Evolutionary conservation across 306 rosid species (phyloP).

Genomic region (Medicago truncatula): DNA sequence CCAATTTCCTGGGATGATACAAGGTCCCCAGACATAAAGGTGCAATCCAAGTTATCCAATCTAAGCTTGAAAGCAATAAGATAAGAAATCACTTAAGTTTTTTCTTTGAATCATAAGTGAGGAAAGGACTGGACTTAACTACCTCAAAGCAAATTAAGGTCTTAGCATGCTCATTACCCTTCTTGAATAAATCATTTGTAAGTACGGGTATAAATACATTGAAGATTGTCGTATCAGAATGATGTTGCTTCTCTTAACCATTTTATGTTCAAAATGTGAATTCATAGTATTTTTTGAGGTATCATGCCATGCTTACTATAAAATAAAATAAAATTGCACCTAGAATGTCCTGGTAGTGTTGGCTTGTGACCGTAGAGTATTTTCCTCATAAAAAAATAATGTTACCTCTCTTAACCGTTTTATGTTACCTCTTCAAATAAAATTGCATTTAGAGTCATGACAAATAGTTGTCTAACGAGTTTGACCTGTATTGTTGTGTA

Average conservation of each 20-base stretch:
- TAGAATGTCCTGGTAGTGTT: too few species aligned
- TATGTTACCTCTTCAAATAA: too few species aligned
- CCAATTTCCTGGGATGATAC: too few species aligned
- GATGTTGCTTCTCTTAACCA: neutral
- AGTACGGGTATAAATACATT: neutral
- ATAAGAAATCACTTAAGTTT: constrained; percentile 16
- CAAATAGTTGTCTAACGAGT: too few species aligned
- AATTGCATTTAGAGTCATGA: too few species aligned
- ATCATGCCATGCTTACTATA: too few species aligned
- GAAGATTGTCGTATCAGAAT: neutral
- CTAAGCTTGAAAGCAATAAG: constrained; percentile 27
- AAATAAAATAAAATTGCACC: too few species aligned
- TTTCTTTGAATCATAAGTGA: constrained; percentile 6
- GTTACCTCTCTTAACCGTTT: too few species aligned
- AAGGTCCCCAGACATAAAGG: too few species aligned
- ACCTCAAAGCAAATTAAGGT: constrained; percentile 3
- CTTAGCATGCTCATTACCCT: neutral
- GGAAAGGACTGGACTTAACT: neutral
- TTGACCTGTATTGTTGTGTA: too few species aligned
- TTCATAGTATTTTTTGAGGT: neutral
- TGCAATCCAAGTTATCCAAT: constrained; percentile 24
- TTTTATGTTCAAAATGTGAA: neutral
- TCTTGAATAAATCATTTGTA: neutral
- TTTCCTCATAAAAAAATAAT: too few species aligned
- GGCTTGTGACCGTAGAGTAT: too few species aligned